Base-by-base conservation (phyloP, 2,329 filamentous ascomycete species). In the Talaromyces piceae region DNA sequence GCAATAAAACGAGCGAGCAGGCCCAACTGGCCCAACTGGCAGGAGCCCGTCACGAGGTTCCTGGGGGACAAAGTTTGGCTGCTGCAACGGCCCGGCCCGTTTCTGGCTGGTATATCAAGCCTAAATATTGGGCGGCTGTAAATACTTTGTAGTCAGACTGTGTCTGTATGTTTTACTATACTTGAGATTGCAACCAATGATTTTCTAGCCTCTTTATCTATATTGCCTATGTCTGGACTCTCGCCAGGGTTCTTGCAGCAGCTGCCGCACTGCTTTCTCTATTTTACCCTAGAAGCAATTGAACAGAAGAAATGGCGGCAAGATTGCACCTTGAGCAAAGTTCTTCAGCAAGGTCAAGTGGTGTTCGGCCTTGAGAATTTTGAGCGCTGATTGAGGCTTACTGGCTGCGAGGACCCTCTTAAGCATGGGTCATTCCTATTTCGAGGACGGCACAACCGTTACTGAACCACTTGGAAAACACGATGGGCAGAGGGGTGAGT, bases 401-500 rank as follows among this genome's bases (percentile, higher is more conserved):
- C n/a, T n/a, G n/a, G n/a, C n/a, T n/a, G n/a, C n/a, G n/a, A 37
- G 31, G 31, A 18, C n/a, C n/a, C n/a, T 16, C 31, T 16, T n/a
- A 31, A 31, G 30, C 30, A n/a, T n/a, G n/a, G n/a, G n/a, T 28
- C 11, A 11, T 28, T 28, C 6, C 26, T 28, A 11, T 28, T 3
- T 28, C 6, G 12, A 5, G 30, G 11, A 12, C 3, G 9, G 30
- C 5, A 31, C 9, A n/a, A n/a, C n/a, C n/a, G n/a, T n/a, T n/a
- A n/a, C n/a, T n/a, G n/a, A n/a, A n/a, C n/a, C n/a, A n/a, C n/a
- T n/a, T n/a, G 30, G 3, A 26, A n/a, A 13, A 18, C 27, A 33
- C 30, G 27, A 47, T 8, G 26, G 41, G 49, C 33, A 47, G 22
- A 18, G 49, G 31, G 6, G 45, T 51, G 18, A 43, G 23, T 25